phyloP scores from a whole-genome alignment of 2,329 filamentous ascomycete species.

The Echinosphaeria canescens region DNA sequence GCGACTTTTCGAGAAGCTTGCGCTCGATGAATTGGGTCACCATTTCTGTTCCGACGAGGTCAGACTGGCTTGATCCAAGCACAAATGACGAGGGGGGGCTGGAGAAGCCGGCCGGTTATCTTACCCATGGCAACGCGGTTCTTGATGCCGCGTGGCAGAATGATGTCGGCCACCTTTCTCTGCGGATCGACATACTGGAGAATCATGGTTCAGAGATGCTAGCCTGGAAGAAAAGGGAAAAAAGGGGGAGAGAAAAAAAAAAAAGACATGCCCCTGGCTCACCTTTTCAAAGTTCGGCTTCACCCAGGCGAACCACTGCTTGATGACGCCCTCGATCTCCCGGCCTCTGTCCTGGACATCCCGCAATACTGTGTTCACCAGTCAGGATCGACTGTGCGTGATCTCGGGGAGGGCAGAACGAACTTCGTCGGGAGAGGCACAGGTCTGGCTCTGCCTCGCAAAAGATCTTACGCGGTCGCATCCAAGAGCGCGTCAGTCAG shows the following conservation, averaged over 20 bases:
- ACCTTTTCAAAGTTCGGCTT: slow-evolving; percentile 88
- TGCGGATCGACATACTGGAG: slow-evolving; percentile 78
- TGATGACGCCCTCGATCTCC: slow-evolving; percentile 88
- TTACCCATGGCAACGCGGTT: slow-evolving; percentile 76
- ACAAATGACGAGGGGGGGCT: background rate
- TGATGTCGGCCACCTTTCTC: slow-evolving; percentile 78
- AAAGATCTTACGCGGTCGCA: slow-evolving; percentile 49
- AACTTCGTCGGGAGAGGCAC: slow-evolving; percentile 74
- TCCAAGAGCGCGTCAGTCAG: too few species aligned
- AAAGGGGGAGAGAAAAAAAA: too few species aligned
- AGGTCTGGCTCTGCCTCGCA: slow-evolving; percentile 92
- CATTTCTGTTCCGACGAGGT: slow-evolving; percentile 37
- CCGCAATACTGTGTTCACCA: slow-evolving; percentile 50
- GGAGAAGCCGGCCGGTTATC: slow-evolving; percentile 7
- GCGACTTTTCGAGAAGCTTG: slow-evolving; percentile 71
- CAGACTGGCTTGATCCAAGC: slow-evolving; percentile 1
- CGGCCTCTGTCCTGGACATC: slow-evolving; percentile 79
- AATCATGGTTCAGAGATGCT: too few species aligned
- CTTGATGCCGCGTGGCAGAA: slow-evolving; percentile 84
- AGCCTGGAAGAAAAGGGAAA: too few species aligned
- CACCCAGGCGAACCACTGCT: slow-evolving; percentile 93
- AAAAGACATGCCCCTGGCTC: too few species aligned
- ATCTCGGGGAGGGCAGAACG: slow-evolving; percentile 12
- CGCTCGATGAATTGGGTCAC: slow-evolving; percentile 83
- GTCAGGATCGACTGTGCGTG: background rate